These are phyloP conservation scores for Citrullus amarus DNA, from an alignment of 306 rosid species.

Conservation along the genomic window DNA sequence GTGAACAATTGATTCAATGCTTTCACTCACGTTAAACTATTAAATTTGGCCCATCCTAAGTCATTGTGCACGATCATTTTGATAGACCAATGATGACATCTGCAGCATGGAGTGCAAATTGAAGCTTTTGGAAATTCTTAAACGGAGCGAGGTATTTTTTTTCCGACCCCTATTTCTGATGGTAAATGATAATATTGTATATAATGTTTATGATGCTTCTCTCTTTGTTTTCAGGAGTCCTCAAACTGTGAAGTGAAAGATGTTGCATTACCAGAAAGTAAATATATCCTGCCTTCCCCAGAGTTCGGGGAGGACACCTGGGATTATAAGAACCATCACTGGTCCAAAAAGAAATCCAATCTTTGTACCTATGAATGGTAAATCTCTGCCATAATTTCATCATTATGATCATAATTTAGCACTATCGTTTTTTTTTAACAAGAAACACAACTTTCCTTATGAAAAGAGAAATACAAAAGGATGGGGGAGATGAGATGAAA, in stretches of 20 bases:
- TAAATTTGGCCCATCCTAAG: slow-evolving; percentile 1
- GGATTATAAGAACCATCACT: slow-evolving; percentile 58
- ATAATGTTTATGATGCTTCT: slow-evolving; percentile 7
- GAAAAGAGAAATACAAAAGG: too few species aligned
- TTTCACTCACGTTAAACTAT: slow-evolving; percentile 1
- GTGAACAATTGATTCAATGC: slow-evolving; percentile 2
- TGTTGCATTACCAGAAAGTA: slow-evolving; percentile 23
- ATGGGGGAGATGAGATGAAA: too few species aligned
- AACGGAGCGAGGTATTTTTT: slow-evolving; percentile 32
- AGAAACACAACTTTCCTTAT: too few species aligned
- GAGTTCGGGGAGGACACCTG: slow-evolving; percentile 54
- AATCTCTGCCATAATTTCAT: not conserved
- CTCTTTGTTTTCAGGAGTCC: slow-evolving; percentile 30
- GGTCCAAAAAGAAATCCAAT: slow-evolving; percentile 54
- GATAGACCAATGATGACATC: slow-evolving; percentile 67
- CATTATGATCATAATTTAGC: not conserved
- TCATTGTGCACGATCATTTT: slow-evolving; percentile 17
- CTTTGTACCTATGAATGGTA: slow-evolving; percentile 86
- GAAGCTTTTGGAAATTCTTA: slow-evolving; percentile 45
- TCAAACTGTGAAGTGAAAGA: slow-evolving; percentile 18
- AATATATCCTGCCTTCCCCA: slow-evolving; percentile 24
- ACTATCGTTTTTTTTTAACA: too few species aligned
- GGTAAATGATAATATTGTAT: not conserved
- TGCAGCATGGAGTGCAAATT: slow-evolving; percentile 88
- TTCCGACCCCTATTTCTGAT: not conserved